Conservation (phyloP, 2,329 filamentous ascomycete genomes). For the Arthroderma sp. region DNA sequence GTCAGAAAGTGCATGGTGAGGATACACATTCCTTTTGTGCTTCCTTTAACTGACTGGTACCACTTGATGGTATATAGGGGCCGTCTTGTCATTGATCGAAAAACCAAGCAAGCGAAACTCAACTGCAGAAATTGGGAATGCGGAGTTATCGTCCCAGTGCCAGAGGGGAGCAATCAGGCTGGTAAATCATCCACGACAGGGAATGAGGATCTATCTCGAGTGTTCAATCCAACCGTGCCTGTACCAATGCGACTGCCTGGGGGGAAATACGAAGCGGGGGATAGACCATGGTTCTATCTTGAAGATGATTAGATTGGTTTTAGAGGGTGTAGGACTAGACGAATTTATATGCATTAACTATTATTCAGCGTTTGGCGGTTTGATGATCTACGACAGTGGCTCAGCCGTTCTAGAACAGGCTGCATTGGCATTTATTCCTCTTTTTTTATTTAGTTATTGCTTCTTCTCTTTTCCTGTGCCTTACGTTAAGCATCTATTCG, state of each 20-base stretch:
- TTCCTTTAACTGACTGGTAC: not conserved
- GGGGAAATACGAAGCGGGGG: slow-evolving; percentile 9
- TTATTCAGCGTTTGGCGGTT: too few relatives aligned
- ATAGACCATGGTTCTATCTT: slow-evolving; percentile 17
- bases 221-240: slow-evolving; percentile 29
- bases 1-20: slow-evolving; percentile 83
- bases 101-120: slow-evolving; percentile 56
- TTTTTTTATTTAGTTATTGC: too few relatives aligned
- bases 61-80: slow-evolving; percentile 47
- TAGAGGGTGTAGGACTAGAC: not conserved
- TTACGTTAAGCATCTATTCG: too few relatives aligned
- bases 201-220: slow-evolving; percentile 9
- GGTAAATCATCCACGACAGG: not conserved
- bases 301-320: slow-evolving; percentile 7
- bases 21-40: not conserved
- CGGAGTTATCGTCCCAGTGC: slow-evolving; percentile 58
- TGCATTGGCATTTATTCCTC: too few relatives aligned
- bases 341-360: too few relatives aligned
- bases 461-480: too few relatives aligned
- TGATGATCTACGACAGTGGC: too few relatives aligned
- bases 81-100: slow-evolving; percentile 56
- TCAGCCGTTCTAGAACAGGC: too few relatives aligned
- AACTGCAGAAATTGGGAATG: slow-evolving; percentile 93
- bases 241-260: slow-evolving; percentile 33
- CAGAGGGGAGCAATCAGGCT: slow-evolving; percentile 22